Evolutionary conservation across 257 asterid species (phyloP).

Genomic region (Solanum dulcamara): DNA sequence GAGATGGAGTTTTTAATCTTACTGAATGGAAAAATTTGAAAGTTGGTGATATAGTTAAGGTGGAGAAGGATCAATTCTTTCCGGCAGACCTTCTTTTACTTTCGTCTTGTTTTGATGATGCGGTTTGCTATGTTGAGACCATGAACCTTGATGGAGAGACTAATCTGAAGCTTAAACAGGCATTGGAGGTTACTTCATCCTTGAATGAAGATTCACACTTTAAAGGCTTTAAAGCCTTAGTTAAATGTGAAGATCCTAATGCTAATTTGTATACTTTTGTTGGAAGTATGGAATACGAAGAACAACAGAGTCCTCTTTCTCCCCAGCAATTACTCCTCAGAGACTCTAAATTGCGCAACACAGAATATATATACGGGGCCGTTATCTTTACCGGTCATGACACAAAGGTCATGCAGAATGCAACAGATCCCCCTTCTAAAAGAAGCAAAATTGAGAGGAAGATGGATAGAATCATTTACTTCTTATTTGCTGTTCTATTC

Average conservation of each 20-base stretch:
- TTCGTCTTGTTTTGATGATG: constrained; percentile 79
- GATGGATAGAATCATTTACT: constrained; percentile 79
- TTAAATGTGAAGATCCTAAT: constrained; percentile 90
- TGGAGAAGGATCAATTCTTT: constrained; percentile 75
- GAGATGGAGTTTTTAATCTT: constrained; percentile 41
- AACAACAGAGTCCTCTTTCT: constrained; percentile 53
- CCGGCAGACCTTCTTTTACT: constrained; percentile 85
- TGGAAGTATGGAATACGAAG: constrained; percentile 67
- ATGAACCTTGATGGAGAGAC: constrained; percentile 98
- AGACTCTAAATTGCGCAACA: constrained; percentile 76
- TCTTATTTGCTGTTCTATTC: constrained; percentile 61
- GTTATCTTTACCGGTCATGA: constrained; percentile 89
- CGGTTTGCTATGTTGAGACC: constrained; percentile 84
- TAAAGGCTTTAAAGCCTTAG: constrained; percentile 42
- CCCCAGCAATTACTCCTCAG: constrained; percentile 79
- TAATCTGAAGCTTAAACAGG: constrained; percentile 77
- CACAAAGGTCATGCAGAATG: constrained; percentile 84
- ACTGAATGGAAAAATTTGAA: constrained; percentile 66
- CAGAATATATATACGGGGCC: constrained; percentile 68
- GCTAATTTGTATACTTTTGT: constrained; percentile 68
- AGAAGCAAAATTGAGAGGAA: constrained; percentile 81
- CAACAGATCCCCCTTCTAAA: constrained; percentile 86
- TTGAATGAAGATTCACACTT: constrained; percentile 36
- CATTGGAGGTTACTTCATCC: constrained; percentile 50
- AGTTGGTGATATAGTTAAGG: constrained; percentile 86